These are phyloP conservation scores for Pseudisothecium myosuroides DNA, from an alignment of 225 moss, liverwort and hornwort genomes.

Conservation along the genomic window DNA sequence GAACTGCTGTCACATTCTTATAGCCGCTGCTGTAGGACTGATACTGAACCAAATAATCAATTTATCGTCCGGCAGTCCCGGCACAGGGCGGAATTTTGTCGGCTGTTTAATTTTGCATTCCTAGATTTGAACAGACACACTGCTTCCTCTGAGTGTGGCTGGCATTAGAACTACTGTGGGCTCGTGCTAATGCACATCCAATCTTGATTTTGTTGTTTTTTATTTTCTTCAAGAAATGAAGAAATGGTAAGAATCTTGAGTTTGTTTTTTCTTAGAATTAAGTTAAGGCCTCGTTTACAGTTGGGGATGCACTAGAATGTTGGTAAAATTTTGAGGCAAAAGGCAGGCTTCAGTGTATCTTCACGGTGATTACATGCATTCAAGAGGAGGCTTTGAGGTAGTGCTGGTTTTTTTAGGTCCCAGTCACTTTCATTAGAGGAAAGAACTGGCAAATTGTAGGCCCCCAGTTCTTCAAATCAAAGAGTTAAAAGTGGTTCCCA, in stretches of 20 bases:
- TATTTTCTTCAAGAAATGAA: not conserved
- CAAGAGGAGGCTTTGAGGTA: not conserved
- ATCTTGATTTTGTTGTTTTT: not conserved
- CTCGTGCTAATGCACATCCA: not conserved
- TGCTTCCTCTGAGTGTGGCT: not conserved
- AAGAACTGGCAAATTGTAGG: too few species aligned
- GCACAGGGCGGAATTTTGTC: not conserved
- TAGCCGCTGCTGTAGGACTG: not conserved
- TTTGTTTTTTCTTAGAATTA: not conserved
- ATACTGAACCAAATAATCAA: not conserved
- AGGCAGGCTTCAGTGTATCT: not conserved
- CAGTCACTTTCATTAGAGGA: too few species aligned
- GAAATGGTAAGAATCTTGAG: not conserved
- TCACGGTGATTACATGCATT: not conserved
- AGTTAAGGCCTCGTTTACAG: not conserved
- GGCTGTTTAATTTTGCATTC: not conserved
- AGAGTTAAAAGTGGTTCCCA: too few species aligned
- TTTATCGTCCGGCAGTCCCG: too few species aligned
- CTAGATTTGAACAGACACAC: not conserved
- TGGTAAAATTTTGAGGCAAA: too few species aligned
- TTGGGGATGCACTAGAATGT: not conserved
- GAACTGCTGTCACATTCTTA: not conserved
- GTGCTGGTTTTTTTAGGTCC: not conserved
- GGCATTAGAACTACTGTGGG: too few species aligned
- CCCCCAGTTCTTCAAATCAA: too few species aligned